Evolutionary conservation across 345 rosid genomes (phyloP).

Genomic region (Mangifera indica): DNA sequence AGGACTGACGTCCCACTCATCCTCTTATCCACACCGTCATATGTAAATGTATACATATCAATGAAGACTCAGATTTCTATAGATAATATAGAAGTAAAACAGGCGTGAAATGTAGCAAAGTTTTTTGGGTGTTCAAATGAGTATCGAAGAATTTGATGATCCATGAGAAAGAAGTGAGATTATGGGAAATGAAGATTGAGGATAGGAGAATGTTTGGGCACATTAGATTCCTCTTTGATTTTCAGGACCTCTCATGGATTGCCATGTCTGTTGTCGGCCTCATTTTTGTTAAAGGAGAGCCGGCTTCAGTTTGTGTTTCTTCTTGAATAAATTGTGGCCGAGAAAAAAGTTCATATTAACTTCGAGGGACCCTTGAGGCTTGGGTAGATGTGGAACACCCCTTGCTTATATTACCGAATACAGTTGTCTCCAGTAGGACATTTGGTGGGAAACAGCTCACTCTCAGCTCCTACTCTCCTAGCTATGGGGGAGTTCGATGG

Average conservation of each 20-base stretch:
- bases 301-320: not conserved
- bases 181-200: constrained; percentile 28
- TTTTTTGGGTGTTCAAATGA: not conserved
- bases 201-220: constrained; percentile 41
- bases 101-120: too few relatives aligned
- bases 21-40: constrained; percentile 28
- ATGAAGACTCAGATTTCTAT: not conserved
- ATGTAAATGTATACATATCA: not conserved
- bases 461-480: too few relatives aligned
- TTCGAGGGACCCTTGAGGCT: too few relatives aligned
- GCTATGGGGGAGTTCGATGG: too few relatives aligned
- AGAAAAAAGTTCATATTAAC: too few relatives aligned
- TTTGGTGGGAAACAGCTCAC: too few relatives aligned
- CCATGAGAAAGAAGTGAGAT: constrained; percentile 7
- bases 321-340: not conserved
- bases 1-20: constrained; percentile 44
- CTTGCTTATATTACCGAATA: too few relatives aligned
- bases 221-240: constrained; percentile 7
- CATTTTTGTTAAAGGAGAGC: not conserved
- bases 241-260: constrained; percentile 16
- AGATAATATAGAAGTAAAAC: too few relatives aligned
- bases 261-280: constrained; percentile 28
- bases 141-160: constrained; percentile 1
- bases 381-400: too few relatives aligned
- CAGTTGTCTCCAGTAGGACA: too few relatives aligned